phyloP scores from a whole-genome alignment of 192 early-diverging fungal genomes.

The Gonapodya prolifera region DNA sequence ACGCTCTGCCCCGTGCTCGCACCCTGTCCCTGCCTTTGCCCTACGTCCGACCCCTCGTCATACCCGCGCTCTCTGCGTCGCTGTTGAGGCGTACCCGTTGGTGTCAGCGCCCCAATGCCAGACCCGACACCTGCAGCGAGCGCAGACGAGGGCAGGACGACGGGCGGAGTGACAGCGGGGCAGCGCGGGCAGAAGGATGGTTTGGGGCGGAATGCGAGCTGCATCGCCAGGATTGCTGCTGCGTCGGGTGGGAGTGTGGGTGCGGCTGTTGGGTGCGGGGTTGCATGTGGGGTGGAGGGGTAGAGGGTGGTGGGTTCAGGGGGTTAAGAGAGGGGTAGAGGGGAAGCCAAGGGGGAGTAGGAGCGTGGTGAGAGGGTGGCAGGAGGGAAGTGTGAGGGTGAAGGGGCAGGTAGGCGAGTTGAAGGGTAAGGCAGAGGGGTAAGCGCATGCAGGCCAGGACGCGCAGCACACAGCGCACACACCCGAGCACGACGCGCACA shows the following conservation, averaged over 20 bases:
- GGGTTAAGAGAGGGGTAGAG: too few species aligned
- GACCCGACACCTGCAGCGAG: neutral
- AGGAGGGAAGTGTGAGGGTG: too few species aligned
- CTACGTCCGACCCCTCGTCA: neutral
- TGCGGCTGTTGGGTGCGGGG: neutral
- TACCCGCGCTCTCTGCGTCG: too few species aligned
- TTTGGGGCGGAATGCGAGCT: conserved; percentile 25
- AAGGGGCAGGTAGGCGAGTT: too few species aligned
- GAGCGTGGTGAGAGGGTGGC: too few species aligned
- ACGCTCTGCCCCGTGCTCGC: neutral
- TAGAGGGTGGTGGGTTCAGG: neutral
- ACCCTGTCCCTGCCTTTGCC: neutral
- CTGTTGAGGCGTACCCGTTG: neutral
- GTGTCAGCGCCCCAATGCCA: neutral
- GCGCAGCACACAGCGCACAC: too few species aligned
- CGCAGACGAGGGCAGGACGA: neutral
- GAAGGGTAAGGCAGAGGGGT: too few species aligned
- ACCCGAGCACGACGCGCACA: conserved; percentile 24
- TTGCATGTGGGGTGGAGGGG: neutral
- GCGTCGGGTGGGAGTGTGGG: conserved; percentile 25
- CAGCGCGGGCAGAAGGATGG: conserved; percentile 25
- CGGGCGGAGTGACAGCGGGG: conserved; percentile 13
- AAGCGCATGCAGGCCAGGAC: too few species aligned
- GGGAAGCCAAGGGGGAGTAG: too few species aligned
- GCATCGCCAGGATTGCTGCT: conserved; percentile 36